Percentiles rank a stretch among this genome's conserved stretches.
Evolutionary conservation across 345 rosid species (phyloP).

Genomic region (Syzygium aqueum): DNA sequence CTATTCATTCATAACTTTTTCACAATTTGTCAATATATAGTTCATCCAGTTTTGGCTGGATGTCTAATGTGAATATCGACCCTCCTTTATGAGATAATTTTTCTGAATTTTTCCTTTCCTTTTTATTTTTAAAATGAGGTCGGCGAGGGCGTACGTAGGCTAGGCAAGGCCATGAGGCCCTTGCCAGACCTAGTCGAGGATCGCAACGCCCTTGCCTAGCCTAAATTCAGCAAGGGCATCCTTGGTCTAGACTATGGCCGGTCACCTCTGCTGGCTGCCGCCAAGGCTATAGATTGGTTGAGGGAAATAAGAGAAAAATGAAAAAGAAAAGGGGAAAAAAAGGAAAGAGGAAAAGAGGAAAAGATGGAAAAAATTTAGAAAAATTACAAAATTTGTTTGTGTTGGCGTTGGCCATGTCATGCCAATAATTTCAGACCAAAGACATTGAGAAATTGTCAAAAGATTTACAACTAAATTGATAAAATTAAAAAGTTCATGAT

Average conservation of each 20-base stretch:
- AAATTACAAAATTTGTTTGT: too few species aligned
- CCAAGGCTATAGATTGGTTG: accelerated
- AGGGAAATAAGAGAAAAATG: neutral
- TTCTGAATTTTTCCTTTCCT: neutral
- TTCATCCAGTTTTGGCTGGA: accelerated
- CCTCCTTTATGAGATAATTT: accelerated
- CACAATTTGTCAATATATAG: neutral
- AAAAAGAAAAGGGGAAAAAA: too few species aligned
- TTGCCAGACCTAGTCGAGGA: neutral
- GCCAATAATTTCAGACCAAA: accelerated
- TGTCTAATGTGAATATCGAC: accelerated
- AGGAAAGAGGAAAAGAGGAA: neutral
- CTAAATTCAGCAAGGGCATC: neutral
- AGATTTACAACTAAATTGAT: accelerated
- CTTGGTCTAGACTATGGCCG: accelerated
- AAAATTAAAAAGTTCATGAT: neutral
- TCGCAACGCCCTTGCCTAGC: accelerated
- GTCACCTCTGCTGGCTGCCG: neutral
- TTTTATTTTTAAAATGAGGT: neutral
- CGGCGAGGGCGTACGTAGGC: too few species aligned
- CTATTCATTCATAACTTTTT: accelerated
- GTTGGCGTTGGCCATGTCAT: accelerated
- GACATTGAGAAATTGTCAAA: neutral
- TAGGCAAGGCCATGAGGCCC: too few species aligned
- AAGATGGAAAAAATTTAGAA: too few species aligned